Evolutionary conservation across 345 rosid species (phyloP).

Genomic region (Atalantia buxifolia): DNA sequence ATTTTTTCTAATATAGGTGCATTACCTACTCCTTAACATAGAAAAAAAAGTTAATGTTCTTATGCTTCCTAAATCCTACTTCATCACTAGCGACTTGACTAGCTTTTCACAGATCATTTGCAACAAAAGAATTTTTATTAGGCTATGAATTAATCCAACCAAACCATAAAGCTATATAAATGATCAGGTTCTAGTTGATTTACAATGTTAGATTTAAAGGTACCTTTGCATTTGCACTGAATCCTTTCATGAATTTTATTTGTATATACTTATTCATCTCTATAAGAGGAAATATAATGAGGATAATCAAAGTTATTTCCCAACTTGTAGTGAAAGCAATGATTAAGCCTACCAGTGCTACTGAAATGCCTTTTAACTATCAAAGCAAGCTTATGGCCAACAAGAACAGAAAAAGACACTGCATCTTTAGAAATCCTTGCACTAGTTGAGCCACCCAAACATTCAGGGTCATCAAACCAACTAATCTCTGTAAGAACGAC

Average conservation of each 20-base stretch:
- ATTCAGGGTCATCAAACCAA: slow-evolving; percentile 72
- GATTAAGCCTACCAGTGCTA: slow-evolving; percentile 57
- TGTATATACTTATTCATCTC: slow-evolving; percentile 56
- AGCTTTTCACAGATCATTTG: slow-evolving; percentile 83
- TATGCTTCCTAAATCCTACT: slow-evolving; percentile 65
- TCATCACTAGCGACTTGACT: slow-evolving; percentile 90
- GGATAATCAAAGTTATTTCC: slow-evolving; percentile 59
- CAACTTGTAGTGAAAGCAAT: slow-evolving; percentile 71
- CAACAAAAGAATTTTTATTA: background rate
- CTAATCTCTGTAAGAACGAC: slow-evolving; percentile 81
- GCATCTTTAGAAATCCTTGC: slow-evolving; percentile 82
- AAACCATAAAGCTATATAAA: background rate
- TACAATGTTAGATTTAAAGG: background rate
- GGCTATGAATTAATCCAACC: background rate
- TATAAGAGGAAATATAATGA: slow-evolving; percentile 58
- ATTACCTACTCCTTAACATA: slow-evolving; percentile 80
- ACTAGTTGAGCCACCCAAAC: slow-evolving; percentile 75
- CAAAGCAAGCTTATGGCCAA: slow-evolving; percentile 71
- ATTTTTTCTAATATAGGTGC: slow-evolving; percentile 64
- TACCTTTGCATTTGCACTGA: slow-evolving; percentile 82
- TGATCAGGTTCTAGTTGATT: background rate
- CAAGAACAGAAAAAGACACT: slow-evolving; percentile 58
- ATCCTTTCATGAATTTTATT: slow-evolving; percentile 68
- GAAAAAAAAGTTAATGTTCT: slow-evolving; percentile 72
- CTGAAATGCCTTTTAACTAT: slow-evolving; percentile 49